Conservation (phyloP, 257 asterid genomes). For the Echites panduratus region DNA sequence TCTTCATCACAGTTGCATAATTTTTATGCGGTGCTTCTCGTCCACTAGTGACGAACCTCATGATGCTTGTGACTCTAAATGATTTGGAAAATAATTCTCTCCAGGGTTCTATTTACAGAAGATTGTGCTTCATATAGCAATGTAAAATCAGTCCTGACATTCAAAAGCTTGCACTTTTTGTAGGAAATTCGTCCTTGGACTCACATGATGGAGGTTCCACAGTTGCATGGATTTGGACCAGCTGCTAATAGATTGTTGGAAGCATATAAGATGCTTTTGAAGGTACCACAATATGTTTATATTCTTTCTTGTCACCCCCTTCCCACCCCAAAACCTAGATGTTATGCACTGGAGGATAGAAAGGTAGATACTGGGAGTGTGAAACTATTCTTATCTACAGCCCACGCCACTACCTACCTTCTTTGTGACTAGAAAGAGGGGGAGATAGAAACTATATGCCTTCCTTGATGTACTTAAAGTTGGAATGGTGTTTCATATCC, state of each 20-base stretch:
- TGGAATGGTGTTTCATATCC: not conserved
- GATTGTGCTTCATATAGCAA: not conserved
- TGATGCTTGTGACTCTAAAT: not conserved
- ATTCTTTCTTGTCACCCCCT: not conserved
- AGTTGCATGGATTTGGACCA: constrained; percentile 97
- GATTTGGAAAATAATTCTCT: not conserved
- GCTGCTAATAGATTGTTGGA: constrained; percentile 93
- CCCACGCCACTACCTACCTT: too few species aligned
- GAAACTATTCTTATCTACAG: not conserved
- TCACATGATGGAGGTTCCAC: constrained; percentile 99
- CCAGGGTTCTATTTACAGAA: not conserved
- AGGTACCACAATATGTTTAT: constrained; percentile 41
- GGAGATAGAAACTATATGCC: too few species aligned
- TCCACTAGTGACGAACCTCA: not conserved
- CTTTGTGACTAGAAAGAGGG: too few species aligned
- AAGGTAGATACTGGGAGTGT: too few species aligned
- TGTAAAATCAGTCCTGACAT: not conserved
- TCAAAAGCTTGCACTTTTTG: constrained; percentile 16
- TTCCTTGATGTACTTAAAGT: not conserved
- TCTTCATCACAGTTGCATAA: not conserved
- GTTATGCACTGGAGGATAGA: too few species aligned
- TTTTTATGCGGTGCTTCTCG: not conserved
- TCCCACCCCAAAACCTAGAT: not conserved
- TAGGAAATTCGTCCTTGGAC: constrained; percentile 99
- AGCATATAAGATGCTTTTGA: constrained; percentile 95